A percentile compares a stretch with the other conserved stretches of the same genome.
phyloP scores from a whole-genome alignment of 2,329 filamentous ascomycete genomes.

The Bretziella fagacearum region DNA sequence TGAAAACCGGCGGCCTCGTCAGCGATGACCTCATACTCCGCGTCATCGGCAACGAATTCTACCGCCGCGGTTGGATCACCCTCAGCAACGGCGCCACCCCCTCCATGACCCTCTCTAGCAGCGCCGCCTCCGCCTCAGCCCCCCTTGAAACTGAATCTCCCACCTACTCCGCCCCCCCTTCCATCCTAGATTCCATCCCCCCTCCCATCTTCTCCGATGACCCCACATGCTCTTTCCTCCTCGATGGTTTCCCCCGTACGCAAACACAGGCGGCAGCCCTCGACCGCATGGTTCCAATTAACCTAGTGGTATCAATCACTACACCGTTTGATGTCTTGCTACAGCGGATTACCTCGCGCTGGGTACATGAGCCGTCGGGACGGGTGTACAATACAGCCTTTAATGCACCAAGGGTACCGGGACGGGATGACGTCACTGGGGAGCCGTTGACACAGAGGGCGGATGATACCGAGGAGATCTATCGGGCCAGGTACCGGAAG shows the following conservation, averaged over 20 bases:
- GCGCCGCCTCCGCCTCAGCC: slow-evolving; percentile 17
- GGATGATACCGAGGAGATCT: slow-evolving; percentile 78
- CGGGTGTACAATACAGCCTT: slow-evolving; percentile 92
- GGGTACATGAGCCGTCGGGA: slow-evolving; percentile 83
- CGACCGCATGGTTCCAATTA: slow-evolving; percentile 76
- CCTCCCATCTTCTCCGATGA: slow-evolving; percentile 41
- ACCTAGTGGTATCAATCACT: slow-evolving; percentile 72
- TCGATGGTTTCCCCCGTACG: slow-evolving; percentile 91
- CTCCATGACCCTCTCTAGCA: slow-evolving; percentile 6
- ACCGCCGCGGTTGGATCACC: slow-evolving; percentile 67
- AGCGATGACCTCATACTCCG: slow-evolving; percentile 82
- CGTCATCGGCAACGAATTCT: slow-evolving; percentile 80
- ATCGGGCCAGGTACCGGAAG: slow-evolving; percentile 59
- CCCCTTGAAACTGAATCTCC: slow-evolving; percentile 17
- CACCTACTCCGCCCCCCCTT: slow-evolving; percentile 22
- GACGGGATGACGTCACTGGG: slow-evolving; percentile 79
- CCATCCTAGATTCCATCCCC: slow-evolving; percentile 23
- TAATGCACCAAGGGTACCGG: slow-evolving; percentile 64
- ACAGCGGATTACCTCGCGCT: slow-evolving; percentile 75
- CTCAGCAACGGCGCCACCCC: slow-evolving; percentile 23
- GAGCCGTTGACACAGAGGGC: slow-evolving; percentile 65
- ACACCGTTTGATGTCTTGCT: slow-evolving; percentile 79
- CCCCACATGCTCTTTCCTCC: slow-evolving; percentile 73
- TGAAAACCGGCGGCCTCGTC: slow-evolving; percentile 79
- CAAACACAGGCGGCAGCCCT: slow-evolving; percentile 61